Percentiles rank a stretch among this genome's conserved stretches.
These are phyloP conservation scores for Dryas octopetala DNA, from an alignment of 306 rosid genomes.

Conservation along the genomic window DNA sequence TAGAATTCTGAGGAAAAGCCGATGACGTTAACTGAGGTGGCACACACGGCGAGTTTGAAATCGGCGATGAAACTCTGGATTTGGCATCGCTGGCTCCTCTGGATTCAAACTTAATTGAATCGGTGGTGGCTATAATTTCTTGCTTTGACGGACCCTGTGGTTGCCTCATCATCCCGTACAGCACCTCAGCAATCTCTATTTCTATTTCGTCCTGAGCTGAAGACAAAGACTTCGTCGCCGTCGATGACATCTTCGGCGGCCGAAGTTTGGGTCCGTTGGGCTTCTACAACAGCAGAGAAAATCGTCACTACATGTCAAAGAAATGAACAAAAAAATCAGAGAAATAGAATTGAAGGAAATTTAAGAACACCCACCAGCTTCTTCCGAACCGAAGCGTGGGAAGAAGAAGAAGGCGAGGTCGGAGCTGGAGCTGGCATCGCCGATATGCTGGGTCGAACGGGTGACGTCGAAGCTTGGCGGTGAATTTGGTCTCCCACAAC, in stretches of 20 bases:
- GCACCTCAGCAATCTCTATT: slow-evolving; percentile 93
- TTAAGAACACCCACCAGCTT: slow-evolving; percentile 63
- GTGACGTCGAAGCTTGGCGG: slow-evolving; percentile 75
- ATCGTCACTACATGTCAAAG: slow-evolving; percentile 27
- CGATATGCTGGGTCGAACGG: slow-evolving; percentile 53
- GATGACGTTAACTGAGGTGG: slow-evolving; percentile 29
- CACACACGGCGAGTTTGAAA: slow-evolving; percentile 51
- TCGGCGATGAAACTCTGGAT: slow-evolving; percentile 78
- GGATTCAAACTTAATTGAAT: slow-evolving; percentile 56
- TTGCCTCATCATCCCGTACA: slow-evolving; percentile 88
- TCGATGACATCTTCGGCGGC: slow-evolving; percentile 63
- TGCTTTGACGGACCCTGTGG: slow-evolving; percentile 84
- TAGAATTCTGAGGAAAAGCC: slow-evolving; percentile 56
- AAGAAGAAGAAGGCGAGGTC: slow-evolving; percentile 84
- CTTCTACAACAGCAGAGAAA: slow-evolving; percentile 53
- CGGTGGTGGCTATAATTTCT: slow-evolving; percentile 42
- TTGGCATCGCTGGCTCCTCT: slow-evolving; percentile 52
- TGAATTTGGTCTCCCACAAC: slow-evolving; percentile 57
- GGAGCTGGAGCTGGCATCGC: slow-evolving; percentile 43
- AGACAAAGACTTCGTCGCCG: slow-evolving; percentile 55
- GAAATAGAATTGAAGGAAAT: slow-evolving; percentile 1
- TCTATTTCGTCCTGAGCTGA: slow-evolving; percentile 85
- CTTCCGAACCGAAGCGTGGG: slow-evolving; percentile 68
- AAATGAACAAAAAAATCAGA: neutral
- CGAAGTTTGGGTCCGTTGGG: slow-evolving; percentile 65